phyloP scores from a whole-genome alignment of 2,329 filamentous ascomycete species.

The Teratosphaeria zuluensis region DNA sequence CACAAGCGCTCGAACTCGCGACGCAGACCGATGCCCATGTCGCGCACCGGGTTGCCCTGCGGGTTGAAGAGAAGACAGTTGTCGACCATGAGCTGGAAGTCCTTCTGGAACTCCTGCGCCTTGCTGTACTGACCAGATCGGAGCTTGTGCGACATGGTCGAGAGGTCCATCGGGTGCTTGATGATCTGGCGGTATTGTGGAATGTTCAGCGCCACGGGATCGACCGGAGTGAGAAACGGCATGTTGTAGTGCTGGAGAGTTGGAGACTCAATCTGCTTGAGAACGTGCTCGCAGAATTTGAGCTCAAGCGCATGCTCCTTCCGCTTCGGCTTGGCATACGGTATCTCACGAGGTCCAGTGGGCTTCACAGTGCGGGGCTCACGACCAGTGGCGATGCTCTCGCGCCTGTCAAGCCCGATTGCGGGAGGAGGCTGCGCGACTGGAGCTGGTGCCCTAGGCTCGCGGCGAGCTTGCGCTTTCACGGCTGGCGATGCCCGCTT shows the following conservation, averaged over 20 bases:
- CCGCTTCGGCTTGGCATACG: constrained; percentile 81
- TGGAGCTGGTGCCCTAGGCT: constrained; percentile 17
- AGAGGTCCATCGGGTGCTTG: constrained; percentile 93
- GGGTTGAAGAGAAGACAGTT: constrained; percentile 93
- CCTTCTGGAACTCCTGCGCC: constrained; percentile 75
- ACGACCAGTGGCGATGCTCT: constrained; percentile 64
- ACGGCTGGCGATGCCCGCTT: constrained; percentile 23
- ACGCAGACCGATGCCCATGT: constrained; percentile 62
- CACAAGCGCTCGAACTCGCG: constrained; percentile 66
- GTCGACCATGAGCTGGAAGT: constrained; percentile 71
- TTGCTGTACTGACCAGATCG: constrained; percentile 68
- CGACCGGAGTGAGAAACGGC: constrained; percentile 75
- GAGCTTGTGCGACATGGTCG: constrained; percentile 70
- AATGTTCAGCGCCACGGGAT: constrained; percentile 88
- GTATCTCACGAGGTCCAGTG: constrained; percentile 82
- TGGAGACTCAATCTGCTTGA: constrained; percentile 66
- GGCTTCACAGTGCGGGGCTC: constrained; percentile 92
- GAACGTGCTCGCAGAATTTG: constrained; percentile 75
- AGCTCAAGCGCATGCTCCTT: constrained; percentile 84
- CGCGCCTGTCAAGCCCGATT: constrained; percentile 72
- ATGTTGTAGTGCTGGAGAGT: constrained; percentile 60
- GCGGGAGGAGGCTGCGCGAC: constrained; percentile 65
- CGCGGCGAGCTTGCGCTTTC: constrained; percentile 20
- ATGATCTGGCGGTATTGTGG: constrained; percentile 88
- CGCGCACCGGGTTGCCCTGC: constrained; percentile 63